These are phyloP conservation scores for Microbotryum silenes-acaulis DNA, from an alignment of 1,284 basidiomycete genomes.

Conservation along the genomic window DNA sequence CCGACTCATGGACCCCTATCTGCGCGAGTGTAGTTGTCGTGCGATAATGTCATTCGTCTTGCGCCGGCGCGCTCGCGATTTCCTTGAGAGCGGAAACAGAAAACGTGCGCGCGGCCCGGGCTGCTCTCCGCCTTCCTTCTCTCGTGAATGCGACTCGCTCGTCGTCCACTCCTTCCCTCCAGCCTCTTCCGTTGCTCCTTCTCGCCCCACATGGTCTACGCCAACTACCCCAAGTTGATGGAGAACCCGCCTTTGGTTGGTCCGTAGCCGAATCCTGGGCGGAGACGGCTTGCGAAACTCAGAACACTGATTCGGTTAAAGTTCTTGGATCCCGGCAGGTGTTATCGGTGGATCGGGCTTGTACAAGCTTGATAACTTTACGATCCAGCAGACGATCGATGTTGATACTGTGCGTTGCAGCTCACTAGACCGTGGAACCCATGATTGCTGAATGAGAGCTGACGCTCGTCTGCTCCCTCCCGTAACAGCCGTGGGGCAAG, in stretches of 20 bases:
- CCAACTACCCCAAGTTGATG: slow-evolving; percentile 18
- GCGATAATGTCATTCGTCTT: too few relatives aligned
- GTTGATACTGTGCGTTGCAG: slow-evolving; percentile 41
- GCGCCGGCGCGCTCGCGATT: too few relatives aligned
- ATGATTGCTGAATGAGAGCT: background rate
- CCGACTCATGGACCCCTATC: too few relatives aligned
- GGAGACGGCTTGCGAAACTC: background rate
- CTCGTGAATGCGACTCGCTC: too few relatives aligned
- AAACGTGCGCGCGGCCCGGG: too few relatives aligned
- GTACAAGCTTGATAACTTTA: slow-evolving; percentile 86
- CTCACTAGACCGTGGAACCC: too few relatives aligned
- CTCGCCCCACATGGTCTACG: too few relatives aligned
- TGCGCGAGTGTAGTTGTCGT: too few relatives aligned
- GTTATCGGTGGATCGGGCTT: slow-evolving; percentile 40
- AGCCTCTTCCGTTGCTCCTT: too few relatives aligned
- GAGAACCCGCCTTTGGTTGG: slow-evolving; percentile 24
- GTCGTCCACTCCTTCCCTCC: too few relatives aligned
- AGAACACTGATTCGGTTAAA: background rate
- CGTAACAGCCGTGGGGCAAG: slow-evolving; percentile 75
- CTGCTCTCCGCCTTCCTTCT: too few relatives aligned
- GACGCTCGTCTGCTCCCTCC: background rate
- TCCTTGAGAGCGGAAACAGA: too few relatives aligned
- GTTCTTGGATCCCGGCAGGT: slow-evolving; percentile 10
- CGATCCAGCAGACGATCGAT: slow-evolving; percentile 60
- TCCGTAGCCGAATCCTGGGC: background rate